Base-by-base conservation (phyloP, 2,329 filamentous ascomycete species). In the Laburnicola sp. region DNA sequence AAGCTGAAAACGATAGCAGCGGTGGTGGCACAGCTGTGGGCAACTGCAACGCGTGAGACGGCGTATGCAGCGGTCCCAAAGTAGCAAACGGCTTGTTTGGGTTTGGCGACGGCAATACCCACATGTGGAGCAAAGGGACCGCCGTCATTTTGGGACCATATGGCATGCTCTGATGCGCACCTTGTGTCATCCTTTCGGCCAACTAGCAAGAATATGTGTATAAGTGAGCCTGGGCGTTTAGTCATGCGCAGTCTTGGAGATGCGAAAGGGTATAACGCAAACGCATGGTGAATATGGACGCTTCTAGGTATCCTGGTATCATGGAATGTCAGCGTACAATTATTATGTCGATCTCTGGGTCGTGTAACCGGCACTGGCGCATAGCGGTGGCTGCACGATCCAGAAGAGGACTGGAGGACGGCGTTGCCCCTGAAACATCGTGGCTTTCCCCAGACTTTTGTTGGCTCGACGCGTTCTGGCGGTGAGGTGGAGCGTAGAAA, bases 391-490 rank as follows among this genome's bases (percentile, higher is more conserved):
- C 51, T 60, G 60, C 64, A 62, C 46, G 49, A 51, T 38, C 61
- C 56, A 46, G 50, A 64, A 59, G 38, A 47, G 52, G 51, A 34
- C 51, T 62, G 56, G 54, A 59, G 52, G 45, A 51, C 54, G 55
- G 53, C 55, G 40, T 38, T 62, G 51, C 64, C 63, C 62, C 64
- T 66, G 65, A 67, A 51, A 50, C 46, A 52, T 57, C 42, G 52
- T 56, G 58, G 48, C 58, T 63, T 61, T 63, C 65, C 65, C 59
- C 60, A 61, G 65, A 68, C 55, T 64, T 57, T 63, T 48, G 57
- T 60, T 59, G 57, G 56, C 51, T 50, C 28, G 50, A 46, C 43
- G 48, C 50, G 60, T 56, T 69, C 52, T 64, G 57, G 66, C 64
- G 64, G 66, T 69, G 66, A 45, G 60, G 66, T 63, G 63, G 63